Evolutionary conservation across 2,329 filamentous ascomycete genomes (phyloP).

Genomic region (Zelopaecilomyces penicillatus): DNA sequence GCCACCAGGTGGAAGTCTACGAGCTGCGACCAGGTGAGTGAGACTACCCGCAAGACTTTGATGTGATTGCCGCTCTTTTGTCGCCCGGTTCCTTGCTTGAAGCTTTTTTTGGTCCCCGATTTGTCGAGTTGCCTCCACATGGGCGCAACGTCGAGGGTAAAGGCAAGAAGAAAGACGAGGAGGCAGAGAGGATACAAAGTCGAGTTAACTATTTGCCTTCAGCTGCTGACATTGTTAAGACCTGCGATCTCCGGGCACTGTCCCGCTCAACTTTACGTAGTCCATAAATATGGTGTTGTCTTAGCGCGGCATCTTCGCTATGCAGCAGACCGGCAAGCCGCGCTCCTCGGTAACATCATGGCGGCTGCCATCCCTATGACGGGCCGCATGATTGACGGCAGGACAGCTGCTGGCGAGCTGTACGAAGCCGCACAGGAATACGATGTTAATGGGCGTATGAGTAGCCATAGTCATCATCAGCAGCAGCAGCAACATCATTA

Average conservation of each 20-base stretch:
- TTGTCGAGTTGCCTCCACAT: background rate
- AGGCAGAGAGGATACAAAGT: too few species aligned
- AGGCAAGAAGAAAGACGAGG: too few species aligned
- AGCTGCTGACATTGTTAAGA: slow-evolving; percentile 55
- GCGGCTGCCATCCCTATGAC: slow-evolving; percentile 81
- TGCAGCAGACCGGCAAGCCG: slow-evolving; percentile 59
- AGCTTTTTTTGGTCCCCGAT: too few species aligned
- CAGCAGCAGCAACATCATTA: background rate
- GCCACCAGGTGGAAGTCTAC: slow-evolving; percentile 87
- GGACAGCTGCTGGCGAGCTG: slow-evolving; percentile 52
- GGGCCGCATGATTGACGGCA: slow-evolving; percentile 91
- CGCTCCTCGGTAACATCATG: slow-evolving; percentile 66
- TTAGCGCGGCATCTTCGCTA: slow-evolving; percentile 84
- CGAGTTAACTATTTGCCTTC: too few species aligned
- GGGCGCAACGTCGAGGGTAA: too few species aligned
- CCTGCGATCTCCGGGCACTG: slow-evolving; percentile 72
- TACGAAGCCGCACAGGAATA: slow-evolving; percentile 84
- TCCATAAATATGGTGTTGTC: slow-evolving; percentile 98
- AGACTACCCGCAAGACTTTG: slow-evolving; percentile 7
- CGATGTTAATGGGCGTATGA: slow-evolving; percentile 76
- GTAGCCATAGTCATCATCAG: too few species aligned
- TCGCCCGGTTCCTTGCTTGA: too few species aligned
- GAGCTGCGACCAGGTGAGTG: slow-evolving; percentile 79
- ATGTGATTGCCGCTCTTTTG: background rate
- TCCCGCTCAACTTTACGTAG: slow-evolving; percentile 88